Percentiles rank a stretch among this genome's conserved stretches.
phyloP scores from a whole-genome alignment of 2,329 filamentous ascomycete species.

The Claviceps pazoutovae region DNA sequence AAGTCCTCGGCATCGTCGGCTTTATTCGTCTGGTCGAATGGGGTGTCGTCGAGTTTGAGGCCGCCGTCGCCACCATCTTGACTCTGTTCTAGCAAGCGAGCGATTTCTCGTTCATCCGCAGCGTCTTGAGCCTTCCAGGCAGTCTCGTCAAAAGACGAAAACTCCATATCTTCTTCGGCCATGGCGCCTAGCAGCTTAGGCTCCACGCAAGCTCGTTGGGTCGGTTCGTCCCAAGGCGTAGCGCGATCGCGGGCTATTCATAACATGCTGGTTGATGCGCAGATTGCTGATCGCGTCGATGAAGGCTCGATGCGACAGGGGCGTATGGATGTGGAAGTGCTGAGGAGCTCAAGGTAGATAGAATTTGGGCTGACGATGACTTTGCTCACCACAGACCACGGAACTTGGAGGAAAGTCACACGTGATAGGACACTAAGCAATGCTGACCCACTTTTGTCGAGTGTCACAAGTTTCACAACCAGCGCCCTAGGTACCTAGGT shows the following conservation, averaged over 20 bases:
- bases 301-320: not conserved
- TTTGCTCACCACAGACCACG: no score
- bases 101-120: conserved; percentile 34
- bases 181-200: conserved; percentile 12
- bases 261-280: conserved; percentile 13
- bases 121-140: conserved; percentile 30
- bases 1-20: conserved; percentile 86
- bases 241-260: conserved; percentile 9
- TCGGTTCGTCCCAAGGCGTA: conserved; percentile 13
- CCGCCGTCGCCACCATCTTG: conserved; percentile 25
- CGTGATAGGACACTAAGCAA: no score
- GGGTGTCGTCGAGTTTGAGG: conserved; percentile 28
- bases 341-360: no score
- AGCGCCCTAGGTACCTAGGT: no score
- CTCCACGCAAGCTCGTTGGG: conserved; percentile 8
- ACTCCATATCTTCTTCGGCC: conserved; percentile 19
- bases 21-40: conserved; percentile 59
- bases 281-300: not conserved
- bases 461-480: no score
- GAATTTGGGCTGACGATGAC: no score
- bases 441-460: no score
- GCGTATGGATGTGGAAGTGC: not conserved
- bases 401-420: no score
- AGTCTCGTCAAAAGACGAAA: conserved; percentile 21
- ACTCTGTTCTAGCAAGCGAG: conserved; percentile 28